These are phyloP conservation scores for Trifolium subterraneum DNA, from an alignment of 306 rosid species.

Conservation along the genomic window DNA sequence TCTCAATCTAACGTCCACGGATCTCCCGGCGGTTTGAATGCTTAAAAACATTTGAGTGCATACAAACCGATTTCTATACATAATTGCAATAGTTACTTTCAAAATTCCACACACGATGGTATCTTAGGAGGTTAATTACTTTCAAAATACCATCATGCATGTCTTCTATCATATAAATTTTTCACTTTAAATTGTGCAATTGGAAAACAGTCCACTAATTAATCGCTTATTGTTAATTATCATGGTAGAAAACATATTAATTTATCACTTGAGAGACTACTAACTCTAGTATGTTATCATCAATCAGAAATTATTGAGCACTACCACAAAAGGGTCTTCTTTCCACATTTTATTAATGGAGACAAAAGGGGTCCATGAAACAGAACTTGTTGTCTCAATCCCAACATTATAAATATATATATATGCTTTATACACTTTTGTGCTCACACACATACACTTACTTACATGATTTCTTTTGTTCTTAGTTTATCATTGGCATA, in stretches of 20 bases:
- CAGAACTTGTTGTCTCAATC: constrained; percentile 20
- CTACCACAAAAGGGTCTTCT: constrained; percentile 13
- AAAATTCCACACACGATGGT: background rate
- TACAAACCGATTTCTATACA: background rate
- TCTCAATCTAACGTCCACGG: too few species aligned
- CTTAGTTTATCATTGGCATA: constrained; percentile 5
- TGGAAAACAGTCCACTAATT: background rate
- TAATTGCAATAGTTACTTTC: background rate
- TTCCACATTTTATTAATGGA: background rate
- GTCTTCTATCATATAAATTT: background rate
- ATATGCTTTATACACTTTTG: constrained; percentile 10
- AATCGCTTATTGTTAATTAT: background rate
- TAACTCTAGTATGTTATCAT: background rate
- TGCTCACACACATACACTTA: background rate
- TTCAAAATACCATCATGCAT: background rate
- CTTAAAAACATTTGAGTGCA: too few species aligned
- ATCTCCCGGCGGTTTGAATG: too few species aligned
- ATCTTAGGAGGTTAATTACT: background rate
- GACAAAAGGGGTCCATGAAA: constrained; percentile 16
- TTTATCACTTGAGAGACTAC: background rate
- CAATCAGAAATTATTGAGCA: background rate
- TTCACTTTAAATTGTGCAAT: background rate
- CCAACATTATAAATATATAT: constrained; percentile 35
- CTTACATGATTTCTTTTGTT: background rate
- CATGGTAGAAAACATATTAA: too few species aligned